Conservation (phyloP, 768 basidiomycete species). For the Tylopilus rubrobrunneus region DNA sequence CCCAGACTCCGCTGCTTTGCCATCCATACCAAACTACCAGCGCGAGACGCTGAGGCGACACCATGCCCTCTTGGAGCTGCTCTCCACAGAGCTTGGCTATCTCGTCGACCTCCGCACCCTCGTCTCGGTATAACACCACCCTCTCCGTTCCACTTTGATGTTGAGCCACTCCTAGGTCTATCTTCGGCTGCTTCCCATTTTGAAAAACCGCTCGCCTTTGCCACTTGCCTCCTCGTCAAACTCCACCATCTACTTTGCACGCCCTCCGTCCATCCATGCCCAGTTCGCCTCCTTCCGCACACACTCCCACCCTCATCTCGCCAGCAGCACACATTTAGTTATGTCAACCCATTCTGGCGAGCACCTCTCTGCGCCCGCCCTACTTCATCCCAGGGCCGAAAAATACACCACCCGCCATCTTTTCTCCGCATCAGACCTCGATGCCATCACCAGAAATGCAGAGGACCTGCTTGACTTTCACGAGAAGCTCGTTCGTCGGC, state of each 20-base stretch:
- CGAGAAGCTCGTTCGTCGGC: conserved; percentile 57
- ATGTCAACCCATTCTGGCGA: conserved; percentile 18
- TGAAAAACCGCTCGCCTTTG: conserved; percentile 31
- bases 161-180: conserved; percentile 49
- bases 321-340: conserved; percentile 9
- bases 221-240: conserved; percentile 25
- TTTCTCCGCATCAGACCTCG: conserved; percentile 56
- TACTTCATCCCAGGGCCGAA: conserved; percentile 21
- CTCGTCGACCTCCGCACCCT: conserved; percentile 73
- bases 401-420: conserved; percentile 43
- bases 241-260: conserved; percentile 29
- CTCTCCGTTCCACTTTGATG: neutral
- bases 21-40: neutral
- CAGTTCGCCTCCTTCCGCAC: conserved; percentile 43
- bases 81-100: conserved; percentile 83
- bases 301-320: conserved; percentile 41
- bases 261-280: conserved; percentile 38
- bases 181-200: conserved; percentile 51
- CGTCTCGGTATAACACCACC: conserved; percentile 55
- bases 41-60: conserved; percentile 31
- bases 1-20: neutral
- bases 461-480: conserved; percentile 66
- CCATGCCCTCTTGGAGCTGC: conserved; percentile 80
- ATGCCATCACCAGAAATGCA: conserved; percentile 61
- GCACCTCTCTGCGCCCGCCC: conserved; percentile 6